These are phyloP conservation scores for Cytospora piceae DNA, from an alignment of 2,329 filamentous ascomycete species.

Conservation along the genomic window DNA sequence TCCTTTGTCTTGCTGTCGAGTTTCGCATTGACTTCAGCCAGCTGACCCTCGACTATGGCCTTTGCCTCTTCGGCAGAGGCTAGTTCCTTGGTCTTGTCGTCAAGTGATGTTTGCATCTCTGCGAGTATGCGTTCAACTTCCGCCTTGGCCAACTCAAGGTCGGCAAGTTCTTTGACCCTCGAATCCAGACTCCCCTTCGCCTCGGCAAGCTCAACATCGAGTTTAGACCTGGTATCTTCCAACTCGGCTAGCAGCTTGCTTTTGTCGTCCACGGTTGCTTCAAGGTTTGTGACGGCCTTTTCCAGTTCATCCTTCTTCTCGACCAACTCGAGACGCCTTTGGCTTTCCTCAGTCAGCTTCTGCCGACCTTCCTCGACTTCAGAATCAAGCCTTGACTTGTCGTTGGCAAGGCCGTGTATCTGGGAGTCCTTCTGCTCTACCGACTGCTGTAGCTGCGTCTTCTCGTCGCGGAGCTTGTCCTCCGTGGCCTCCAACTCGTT, in stretches of 20 bases:
- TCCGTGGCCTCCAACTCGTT: conserved; percentile 39
- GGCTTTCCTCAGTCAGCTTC: conserved; percentile 13
- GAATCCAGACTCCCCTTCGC: conserved; percentile 32
- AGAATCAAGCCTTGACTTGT: conserved; percentile 31
- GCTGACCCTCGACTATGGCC: neutral
- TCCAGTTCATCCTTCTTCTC: conserved; percentile 7
- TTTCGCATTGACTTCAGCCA: neutral
- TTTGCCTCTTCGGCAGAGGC: neutral
- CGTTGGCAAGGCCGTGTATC: conserved; percentile 33
- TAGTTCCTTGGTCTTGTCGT: conserved; percentile 7
- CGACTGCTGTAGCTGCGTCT: conserved; percentile 26
- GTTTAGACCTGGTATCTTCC: neutral
- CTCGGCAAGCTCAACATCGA: conserved; percentile 27
- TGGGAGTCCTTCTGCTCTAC: neutral
- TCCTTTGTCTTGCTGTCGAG: conserved; percentile 12
- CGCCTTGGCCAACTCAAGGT: conserved; percentile 6
- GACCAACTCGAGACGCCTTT: conserved; percentile 9
- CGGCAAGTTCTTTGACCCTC: conserved; percentile 27
- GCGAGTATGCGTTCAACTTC: conserved; percentile 7
- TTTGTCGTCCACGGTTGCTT: conserved; percentile 5
- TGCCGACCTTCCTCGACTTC: conserved; percentile 5
- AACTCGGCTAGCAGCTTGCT: neutral
- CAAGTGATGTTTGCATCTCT: neutral
- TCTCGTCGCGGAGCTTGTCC: conserved; percentile 33
- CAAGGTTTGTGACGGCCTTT: neutral